Evolutionary conservation across 2,329 filamentous ascomycete species (phyloP).

Genomic region (Fusarium solani-melongenae): DNA sequence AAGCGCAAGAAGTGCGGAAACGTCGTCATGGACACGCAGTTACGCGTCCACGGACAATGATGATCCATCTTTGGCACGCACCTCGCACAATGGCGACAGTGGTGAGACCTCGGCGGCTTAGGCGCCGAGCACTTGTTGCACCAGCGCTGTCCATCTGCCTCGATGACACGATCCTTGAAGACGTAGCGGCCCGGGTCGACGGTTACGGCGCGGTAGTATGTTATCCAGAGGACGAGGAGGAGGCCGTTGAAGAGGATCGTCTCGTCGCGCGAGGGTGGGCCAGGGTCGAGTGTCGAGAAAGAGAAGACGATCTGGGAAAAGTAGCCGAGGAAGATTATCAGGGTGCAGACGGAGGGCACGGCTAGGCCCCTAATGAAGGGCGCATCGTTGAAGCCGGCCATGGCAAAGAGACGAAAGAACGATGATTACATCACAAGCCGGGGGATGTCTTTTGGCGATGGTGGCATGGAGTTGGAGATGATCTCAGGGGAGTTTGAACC

Average conservation of each 20-base stretch:
- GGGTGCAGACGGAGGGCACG: conserved; percentile 72
- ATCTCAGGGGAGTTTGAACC: not conserved
- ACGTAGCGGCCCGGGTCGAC: conserved; percentile 67
- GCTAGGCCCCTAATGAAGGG: conserved; percentile 66
- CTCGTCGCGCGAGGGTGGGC: conserved; percentile 68
- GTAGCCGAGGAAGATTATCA: conserved; percentile 78
- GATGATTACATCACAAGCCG: conserved; percentile 18
- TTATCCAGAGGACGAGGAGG: conserved; percentile 72
- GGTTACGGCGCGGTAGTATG: conserved; percentile 72
- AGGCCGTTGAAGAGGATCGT: conserved; percentile 73
- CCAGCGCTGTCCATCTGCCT: conserved; percentile 62
- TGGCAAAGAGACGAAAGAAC: conserved; percentile 28
- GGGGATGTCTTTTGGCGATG: not conserved
- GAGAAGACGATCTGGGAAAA: conserved; percentile 78
- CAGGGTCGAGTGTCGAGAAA: conserved; percentile 65
- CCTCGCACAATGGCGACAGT: conserved; percentile 80
- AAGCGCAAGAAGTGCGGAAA: conserved; percentile 88
- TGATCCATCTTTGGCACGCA: conserved; percentile 88
- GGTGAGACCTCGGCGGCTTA: conserved; percentile 83
- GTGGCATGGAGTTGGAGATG: not conserved
- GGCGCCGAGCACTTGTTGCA: conserved; percentile 80
- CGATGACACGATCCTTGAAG: conserved; percentile 53
- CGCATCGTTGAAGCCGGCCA: conserved; percentile 57
- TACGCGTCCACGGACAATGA: conserved; percentile 86
- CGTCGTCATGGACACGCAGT: conserved; percentile 85